A percentile compares a stretch with the other conserved stretches of the same genome.
phyloP scores from a whole-genome alignment of 257 asterid species.

The Cruciata laevipes region DNA sequence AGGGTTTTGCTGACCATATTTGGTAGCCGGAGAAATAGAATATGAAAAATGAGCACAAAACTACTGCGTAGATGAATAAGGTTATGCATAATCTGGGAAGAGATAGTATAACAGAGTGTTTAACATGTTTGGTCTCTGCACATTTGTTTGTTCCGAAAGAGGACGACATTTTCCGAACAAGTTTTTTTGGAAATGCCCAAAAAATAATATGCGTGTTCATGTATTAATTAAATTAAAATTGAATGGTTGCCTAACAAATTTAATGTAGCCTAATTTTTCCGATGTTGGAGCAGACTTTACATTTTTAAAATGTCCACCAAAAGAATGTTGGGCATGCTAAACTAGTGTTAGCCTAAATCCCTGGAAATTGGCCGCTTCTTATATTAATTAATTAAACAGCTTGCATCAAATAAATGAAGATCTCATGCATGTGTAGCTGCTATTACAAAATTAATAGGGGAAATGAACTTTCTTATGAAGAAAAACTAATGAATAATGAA shows the following conservation, averaged over 20 bases:
- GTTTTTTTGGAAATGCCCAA: not conserved
- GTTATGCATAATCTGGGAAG: not conserved
- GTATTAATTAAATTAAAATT: no score
- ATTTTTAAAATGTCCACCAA: not conserved
- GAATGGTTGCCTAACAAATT: not conserved
- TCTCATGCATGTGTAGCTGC: no score
- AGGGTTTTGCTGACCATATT: not conserved
- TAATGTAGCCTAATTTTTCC: not conserved
- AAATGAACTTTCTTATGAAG: no score
- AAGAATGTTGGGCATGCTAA: not conserved
- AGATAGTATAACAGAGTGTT: not conserved
- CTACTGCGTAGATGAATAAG: not conserved
- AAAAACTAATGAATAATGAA: no score
- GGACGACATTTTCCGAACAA: not conserved
- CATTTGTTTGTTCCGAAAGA: not conserved
- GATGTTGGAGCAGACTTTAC: not conserved
- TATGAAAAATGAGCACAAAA: not conserved
- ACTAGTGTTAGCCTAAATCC: not conserved
- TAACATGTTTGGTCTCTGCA: not conserved
- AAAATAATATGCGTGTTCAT: not conserved
- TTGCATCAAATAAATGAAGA: not conserved
- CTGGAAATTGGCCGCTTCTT: not conserved
- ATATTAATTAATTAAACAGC: no score
- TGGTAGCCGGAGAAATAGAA: not conserved
- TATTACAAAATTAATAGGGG: no score